Evolutionary conservation across 352 stramenopile genomes (phyloP).

Genomic region (Phytophthora sp.): DNA sequence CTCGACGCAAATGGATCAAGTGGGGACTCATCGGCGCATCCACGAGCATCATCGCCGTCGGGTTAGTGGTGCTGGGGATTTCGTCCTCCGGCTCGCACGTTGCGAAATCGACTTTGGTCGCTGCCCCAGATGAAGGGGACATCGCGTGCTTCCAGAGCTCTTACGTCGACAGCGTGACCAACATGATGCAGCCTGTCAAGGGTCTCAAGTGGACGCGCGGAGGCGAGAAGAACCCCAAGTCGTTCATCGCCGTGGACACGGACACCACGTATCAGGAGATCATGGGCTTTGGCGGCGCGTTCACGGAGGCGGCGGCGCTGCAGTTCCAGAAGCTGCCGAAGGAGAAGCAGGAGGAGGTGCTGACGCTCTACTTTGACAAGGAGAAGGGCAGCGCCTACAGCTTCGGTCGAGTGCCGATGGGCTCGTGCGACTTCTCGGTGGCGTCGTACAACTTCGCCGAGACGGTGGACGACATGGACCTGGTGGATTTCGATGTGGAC

Average conservation of each 20-base stretch:
- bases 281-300: constrained; percentile 91
- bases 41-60: neutral
- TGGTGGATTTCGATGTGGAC: constrained; percentile 80
- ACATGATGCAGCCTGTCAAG: constrained; percentile 69
- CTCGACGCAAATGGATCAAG: constrained; percentile 24
- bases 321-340: constrained; percentile 84
- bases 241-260: constrained; percentile 57
- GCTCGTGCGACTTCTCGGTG: constrained; percentile 89
- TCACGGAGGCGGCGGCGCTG: constrained; percentile 89
- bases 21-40: constrained; percentile 32
- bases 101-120: constrained; percentile 1
- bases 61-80: constrained; percentile 9
- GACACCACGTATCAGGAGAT: constrained; percentile 73
- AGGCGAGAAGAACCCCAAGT: constrained; percentile 16
- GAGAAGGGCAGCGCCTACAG: constrained; percentile 79
- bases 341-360: constrained; percentile 82
- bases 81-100: constrained; percentile 1
- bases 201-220: constrained; percentile 46
- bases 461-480: constrained; percentile 62
- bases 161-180: constrained; percentile 56
- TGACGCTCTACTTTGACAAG: constrained; percentile 89
- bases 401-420: constrained; percentile 91
- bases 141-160: constrained; percentile 74
- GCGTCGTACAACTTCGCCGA: constrained; percentile 90
- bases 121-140: constrained; percentile 1